phyloP scores from a whole-genome alignment of 2,329 filamentous ascomycete species.

The Aureobasidium sp. region DNA sequence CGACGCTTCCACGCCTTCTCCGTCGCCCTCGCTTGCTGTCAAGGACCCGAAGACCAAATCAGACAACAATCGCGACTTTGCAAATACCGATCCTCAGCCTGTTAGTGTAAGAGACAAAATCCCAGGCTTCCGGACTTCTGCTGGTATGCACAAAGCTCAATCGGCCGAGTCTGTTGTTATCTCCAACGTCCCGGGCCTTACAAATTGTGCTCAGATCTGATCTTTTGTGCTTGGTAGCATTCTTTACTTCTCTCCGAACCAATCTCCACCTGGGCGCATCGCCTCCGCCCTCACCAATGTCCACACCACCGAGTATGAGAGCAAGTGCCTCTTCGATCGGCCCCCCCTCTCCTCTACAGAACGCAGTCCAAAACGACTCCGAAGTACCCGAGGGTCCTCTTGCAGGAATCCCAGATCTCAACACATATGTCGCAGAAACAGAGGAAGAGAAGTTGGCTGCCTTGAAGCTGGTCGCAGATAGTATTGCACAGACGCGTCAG shows the following conservation, averaged over 20 bases:
- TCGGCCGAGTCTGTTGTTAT: constrained; percentile 2
- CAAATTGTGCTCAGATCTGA: neutral
- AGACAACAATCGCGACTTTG: constrained; percentile 1
- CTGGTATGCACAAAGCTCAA: constrained; percentile 20
- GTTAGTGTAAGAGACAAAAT: constrained; percentile 16
- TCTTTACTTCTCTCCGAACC: constrained; percentile 72
- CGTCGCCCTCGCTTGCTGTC: constrained; percentile 3
- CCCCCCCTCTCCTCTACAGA: constrained; percentile 34
- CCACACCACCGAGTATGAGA: constrained; percentile 52
- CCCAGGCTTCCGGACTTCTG: constrained; percentile 28
- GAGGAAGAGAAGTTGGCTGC: constrained; percentile 56
- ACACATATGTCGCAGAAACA: constrained; percentile 43
- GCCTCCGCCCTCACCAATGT: constrained; percentile 52
- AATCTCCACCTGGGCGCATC: constrained; percentile 60
- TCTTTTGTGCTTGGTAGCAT: constrained; percentile 45
- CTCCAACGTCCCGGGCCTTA: neutral
- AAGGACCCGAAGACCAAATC: neutral
- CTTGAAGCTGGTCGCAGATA: constrained; percentile 68
- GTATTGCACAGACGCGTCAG: constrained; percentile 72
- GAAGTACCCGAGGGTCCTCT: constrained; percentile 31
- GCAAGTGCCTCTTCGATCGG: constrained; percentile 38
- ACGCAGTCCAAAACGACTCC: constrained; percentile 24
- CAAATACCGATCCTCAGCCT: neutral
- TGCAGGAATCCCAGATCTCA: constrained; percentile 54
- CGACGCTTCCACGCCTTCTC: neutral